phyloP scores from a whole-genome alignment of 2,329 filamentous ascomycete genomes.

The Fusarium denticulatum region DNA sequence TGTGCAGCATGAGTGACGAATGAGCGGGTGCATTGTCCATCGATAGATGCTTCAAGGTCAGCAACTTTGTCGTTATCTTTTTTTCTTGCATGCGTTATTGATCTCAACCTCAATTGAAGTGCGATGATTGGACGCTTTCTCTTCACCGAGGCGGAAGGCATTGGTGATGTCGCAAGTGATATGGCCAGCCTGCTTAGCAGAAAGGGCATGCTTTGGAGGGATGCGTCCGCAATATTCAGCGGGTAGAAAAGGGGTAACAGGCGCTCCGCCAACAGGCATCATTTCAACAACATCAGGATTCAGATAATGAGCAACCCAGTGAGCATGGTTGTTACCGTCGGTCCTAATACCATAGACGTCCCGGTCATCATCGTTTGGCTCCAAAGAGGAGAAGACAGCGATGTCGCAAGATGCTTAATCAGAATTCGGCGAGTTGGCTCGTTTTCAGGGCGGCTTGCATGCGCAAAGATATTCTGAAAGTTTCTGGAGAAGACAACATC shows the following conservation, averaged over 20 bases:
- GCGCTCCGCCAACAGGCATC: neutral
- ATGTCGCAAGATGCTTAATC: conserved; percentile 66
- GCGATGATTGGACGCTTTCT: neutral
- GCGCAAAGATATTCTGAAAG: conserved; percentile 65
- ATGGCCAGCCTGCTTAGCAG: neutral
- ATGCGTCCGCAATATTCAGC: neutral
- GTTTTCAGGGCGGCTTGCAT: conserved; percentile 61
- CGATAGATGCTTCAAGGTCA: neutral
- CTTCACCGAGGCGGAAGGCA: neutral
- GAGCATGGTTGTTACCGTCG: neutral
- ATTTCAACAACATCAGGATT: neutral
- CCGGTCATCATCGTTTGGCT: neutral
- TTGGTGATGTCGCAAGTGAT: neutral
- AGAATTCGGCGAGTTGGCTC: conserved; percentile 70
- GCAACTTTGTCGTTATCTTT: neutral
- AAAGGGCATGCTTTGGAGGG: neutral
- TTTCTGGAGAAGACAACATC: conserved; percentile 75
- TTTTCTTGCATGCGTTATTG: neutral
- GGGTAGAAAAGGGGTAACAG: neutral
- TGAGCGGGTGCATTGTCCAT: neutral
- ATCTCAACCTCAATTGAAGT: neutral
- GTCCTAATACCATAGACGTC: neutral
- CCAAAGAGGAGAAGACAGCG: neutral
- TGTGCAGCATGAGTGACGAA: neutral
- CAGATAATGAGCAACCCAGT: neutral